Evolutionary conservation across 257 asterid genomes (phyloP).

Genomic region (Fraxinus americana): DNA sequence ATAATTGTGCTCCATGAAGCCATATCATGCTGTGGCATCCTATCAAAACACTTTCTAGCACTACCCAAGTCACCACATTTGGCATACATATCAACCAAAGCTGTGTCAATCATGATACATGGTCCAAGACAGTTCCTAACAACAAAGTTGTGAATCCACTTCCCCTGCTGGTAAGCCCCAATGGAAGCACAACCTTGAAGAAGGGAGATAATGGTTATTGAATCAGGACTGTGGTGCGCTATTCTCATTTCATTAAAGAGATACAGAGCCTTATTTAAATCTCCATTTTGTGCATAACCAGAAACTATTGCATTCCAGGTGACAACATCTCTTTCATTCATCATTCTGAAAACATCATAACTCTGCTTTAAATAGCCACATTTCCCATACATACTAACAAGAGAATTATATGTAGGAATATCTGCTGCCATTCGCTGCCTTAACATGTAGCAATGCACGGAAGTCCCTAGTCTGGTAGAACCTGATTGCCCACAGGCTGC

Average conservation of each 20-base stretch:
- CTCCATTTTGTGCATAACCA: conserved; percentile 64
- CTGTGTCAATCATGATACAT: conserved; percentile 62
- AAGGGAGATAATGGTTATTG: conserved; percentile 65
- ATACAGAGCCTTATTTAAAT: conserved; percentile 48
- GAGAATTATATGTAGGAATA: conserved; percentile 63
- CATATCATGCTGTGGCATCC: conserved; percentile 56
- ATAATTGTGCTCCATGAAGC: conserved; percentile 81
- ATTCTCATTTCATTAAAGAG: conserved; percentile 69
- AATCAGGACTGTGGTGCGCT: conserved; percentile 58
- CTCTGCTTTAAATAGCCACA: conserved; percentile 67
- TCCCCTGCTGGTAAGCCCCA: conserved; percentile 87
- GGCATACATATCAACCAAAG: conserved; percentile 85
- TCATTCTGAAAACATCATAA: conserved; percentile 52
- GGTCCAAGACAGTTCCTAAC: conserved; percentile 61
- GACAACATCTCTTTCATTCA: conserved; percentile 67
- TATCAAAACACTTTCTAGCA: conserved; percentile 69
- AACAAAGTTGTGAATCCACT: conserved; percentile 72
- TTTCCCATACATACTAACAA: conserved; percentile 73
- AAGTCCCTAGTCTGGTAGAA: conserved; percentile 53
- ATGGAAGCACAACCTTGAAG: conserved; percentile 82
- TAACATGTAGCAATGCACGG: conserved; percentile 64
- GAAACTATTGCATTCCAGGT: conserved; percentile 89
- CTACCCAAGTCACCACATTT: conserved; percentile 74
- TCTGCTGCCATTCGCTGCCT: conserved; percentile 57
- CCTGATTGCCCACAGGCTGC: conserved; percentile 83